Evolutionary conservation across 2,329 filamentous ascomycete species (phyloP).

Genomic region (Fusarium succisae): DNA sequence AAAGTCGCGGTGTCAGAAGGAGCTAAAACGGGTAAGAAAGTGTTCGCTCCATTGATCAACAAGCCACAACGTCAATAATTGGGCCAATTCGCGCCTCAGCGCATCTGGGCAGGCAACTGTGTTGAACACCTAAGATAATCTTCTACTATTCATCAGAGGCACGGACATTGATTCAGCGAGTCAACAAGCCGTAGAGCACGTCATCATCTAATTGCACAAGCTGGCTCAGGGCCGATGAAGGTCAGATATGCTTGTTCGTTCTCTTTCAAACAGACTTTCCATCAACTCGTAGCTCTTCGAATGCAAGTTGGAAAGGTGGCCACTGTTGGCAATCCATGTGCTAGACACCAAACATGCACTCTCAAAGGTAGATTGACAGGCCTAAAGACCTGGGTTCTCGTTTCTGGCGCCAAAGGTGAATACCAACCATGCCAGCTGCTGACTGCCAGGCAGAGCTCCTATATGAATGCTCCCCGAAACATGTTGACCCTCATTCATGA

Average conservation of each 20-base stretch:
- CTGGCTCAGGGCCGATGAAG: too few species aligned
- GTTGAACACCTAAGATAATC: not conserved
- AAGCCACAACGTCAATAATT: not conserved
- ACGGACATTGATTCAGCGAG: fast-evolving
- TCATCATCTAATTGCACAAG: too few species aligned
- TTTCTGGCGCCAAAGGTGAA: not conserved
- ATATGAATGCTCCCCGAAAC: too few species aligned
- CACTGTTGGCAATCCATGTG: not conserved
- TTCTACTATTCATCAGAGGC: not conserved
- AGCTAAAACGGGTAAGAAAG: not conserved
- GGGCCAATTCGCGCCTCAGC: not conserved
- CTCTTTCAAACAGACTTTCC: not conserved
- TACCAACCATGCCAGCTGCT: too few species aligned
- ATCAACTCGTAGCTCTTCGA: not conserved
- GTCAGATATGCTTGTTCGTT: not conserved
- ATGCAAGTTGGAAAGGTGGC: not conserved
- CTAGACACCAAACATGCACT: not conserved
- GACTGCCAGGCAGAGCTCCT: too few species aligned
- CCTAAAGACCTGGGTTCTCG: not conserved
- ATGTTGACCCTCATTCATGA: too few species aligned
- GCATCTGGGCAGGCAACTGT: not conserved
- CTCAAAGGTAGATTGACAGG: fast-evolving
- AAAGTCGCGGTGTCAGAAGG: not conserved
- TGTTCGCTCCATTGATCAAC: not conserved
- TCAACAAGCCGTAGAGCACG: too few species aligned